These are phyloP conservation scores for Pichia inconspicua DNA, from an alignment of 1,139 yeast genomes.

Conservation along the genomic window DNA sequence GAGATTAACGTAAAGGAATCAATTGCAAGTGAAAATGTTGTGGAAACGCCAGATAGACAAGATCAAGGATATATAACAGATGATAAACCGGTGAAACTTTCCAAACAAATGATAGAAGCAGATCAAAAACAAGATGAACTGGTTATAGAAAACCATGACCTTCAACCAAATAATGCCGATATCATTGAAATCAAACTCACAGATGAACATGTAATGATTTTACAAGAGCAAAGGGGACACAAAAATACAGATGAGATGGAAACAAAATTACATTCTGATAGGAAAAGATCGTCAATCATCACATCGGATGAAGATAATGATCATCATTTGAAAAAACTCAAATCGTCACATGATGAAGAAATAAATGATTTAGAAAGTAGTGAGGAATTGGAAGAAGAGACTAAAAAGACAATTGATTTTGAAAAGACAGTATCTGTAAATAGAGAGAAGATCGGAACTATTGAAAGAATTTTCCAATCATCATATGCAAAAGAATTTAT, in stretches of 20 bases:
- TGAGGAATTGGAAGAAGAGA: constrained; percentile 7
- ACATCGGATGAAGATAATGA: neutral
- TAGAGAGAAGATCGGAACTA: neutral
- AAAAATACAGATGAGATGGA: neutral
- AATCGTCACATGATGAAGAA: neutral
- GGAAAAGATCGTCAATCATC: neutral
- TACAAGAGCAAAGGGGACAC: neutral
- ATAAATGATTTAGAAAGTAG: constrained; percentile 13
- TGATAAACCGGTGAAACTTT: too few relatives aligned
- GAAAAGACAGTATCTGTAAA: neutral
- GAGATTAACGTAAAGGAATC: neutral
- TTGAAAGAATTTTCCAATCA: constrained; percentile 14
- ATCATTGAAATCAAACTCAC: neutral
- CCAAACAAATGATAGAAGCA: too few relatives aligned
- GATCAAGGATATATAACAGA: too few relatives aligned
- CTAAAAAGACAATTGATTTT: neutral
- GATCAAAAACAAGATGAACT: too few relatives aligned
- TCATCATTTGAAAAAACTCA: neutral
- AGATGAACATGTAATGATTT: neutral
- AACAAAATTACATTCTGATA: neutral
- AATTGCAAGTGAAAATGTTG: neutral
- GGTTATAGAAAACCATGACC: too few relatives aligned
- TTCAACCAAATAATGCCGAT: too few relatives aligned
- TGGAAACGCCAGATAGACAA: too few relatives aligned
- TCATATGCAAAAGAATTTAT: constrained; percentile 18